phyloP scores from a whole-genome alignment of 371 early-diverging fungal species.

The Mortierella sp. region DNA sequence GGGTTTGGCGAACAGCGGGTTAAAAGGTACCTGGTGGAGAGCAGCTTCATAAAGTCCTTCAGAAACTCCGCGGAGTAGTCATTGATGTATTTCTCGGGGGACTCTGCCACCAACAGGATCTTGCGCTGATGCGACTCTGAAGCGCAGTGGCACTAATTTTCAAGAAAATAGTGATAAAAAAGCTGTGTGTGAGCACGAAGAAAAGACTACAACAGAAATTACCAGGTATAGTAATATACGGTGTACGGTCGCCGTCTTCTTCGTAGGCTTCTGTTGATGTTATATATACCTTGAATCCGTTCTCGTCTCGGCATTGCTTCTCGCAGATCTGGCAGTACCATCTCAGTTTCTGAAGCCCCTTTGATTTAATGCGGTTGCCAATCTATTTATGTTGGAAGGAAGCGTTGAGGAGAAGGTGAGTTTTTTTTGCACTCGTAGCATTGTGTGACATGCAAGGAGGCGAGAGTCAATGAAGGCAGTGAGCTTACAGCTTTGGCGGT shows the following conservation, averaged over 20 bases:
- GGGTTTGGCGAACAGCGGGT: neutral
- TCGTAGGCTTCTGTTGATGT: too few relatives aligned
- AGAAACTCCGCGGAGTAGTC: constrained; percentile 83
- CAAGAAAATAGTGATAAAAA: neutral
- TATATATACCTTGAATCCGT: constrained; percentile 87
- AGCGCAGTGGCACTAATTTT: constrained; percentile 80
- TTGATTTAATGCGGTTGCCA: constrained; percentile 90
- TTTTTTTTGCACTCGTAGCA: neutral
- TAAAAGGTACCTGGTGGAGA: constrained; percentile 72
- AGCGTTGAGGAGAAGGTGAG: neutral
- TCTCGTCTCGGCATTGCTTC: constrained; percentile 94
- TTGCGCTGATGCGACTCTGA: constrained; percentile 96
- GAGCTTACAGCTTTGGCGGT: constrained; percentile 78
- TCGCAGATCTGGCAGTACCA: constrained; percentile 98
- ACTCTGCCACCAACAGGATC: constrained; percentile 92
- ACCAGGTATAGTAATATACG: neutral
- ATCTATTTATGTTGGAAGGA: constrained; percentile 51
- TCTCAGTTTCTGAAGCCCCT: constrained; percentile 93
- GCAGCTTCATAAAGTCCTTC: constrained; percentile 75
- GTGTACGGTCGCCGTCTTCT: neutral
- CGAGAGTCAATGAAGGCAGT: neutral
- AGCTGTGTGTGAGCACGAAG: neutral
- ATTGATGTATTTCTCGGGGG: constrained; percentile 76
- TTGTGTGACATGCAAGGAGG: neutral
- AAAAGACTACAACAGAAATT: neutral